Evolutionary conservation across 352 stramenopile species (phyloP).

Genomic region (Phytophthora ohioensis): DNA sequence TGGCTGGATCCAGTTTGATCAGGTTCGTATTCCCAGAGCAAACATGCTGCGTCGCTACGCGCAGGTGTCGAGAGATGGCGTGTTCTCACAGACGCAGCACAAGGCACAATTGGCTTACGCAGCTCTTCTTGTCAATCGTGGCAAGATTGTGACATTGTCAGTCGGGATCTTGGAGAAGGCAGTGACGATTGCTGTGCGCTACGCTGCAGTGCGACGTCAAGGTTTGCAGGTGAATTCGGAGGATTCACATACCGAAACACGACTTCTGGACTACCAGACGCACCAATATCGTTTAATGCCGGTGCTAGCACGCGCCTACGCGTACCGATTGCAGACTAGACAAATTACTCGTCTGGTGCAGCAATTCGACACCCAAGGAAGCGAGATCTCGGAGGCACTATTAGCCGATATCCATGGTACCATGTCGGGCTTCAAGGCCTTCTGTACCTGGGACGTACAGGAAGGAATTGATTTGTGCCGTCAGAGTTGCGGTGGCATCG

Average conservation of each 20-base stretch:
- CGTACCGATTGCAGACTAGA: conserved; percentile 93
- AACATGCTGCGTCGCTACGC: conserved; percentile 84
- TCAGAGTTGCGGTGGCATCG: conserved; percentile 95
- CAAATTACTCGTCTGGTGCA: conserved; percentile 85
- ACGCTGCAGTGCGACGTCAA: conserved; percentile 93
- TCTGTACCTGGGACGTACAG: conserved; percentile 90
- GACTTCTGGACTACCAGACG: conserved; percentile 95
- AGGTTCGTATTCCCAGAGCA: conserved; percentile 73
- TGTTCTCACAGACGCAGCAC: conserved; percentile 66
- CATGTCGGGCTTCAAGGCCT: conserved; percentile 95
- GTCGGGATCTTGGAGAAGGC: conserved; percentile 91
- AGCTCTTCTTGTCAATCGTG: conserved; percentile 78
- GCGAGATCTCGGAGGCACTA: conserved; percentile 66
- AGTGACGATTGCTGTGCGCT: conserved; percentile 93
- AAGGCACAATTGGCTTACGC: conserved; percentile 79
- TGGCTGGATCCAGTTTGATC: conserved; percentile 80
- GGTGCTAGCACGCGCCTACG: conserved; percentile 90
- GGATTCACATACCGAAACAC: conserved; percentile 72
- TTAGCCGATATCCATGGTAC: conserved; percentile 95
- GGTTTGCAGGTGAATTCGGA: conserved; percentile 68
- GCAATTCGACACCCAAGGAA: conserved; percentile 84
- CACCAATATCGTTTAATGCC: conserved; percentile 95
- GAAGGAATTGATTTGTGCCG: conserved; percentile 94
- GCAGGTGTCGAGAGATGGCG: conserved; percentile 66
- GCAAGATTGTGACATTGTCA: conserved; percentile 77